These are phyloP conservation scores for Pichia sp. DNA, from an alignment of 1,139 yeast genomes.

Conservation along the genomic window DNA sequence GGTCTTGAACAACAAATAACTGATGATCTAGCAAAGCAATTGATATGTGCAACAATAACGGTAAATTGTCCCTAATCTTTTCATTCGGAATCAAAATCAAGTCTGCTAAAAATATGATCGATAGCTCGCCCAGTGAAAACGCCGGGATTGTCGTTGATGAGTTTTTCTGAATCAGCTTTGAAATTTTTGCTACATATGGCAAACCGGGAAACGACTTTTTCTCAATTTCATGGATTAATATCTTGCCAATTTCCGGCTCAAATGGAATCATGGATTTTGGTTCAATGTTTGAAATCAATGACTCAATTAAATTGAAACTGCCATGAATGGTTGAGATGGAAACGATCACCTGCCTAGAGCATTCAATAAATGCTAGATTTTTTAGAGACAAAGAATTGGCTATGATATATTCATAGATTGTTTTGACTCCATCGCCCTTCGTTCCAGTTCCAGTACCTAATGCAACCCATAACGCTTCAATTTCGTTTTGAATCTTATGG, in stretches of 20 bases:
- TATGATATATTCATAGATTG: constrained; percentile 63
- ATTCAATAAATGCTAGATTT: constrained; percentile 68
- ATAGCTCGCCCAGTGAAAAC: constrained; percentile 81
- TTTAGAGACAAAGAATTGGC: constrained; percentile 62
- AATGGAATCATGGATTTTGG: constrained; percentile 85
- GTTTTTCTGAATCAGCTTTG: constrained; percentile 41
- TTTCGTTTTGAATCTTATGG: constrained; percentile 68
- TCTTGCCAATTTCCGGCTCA: constrained; percentile 13
- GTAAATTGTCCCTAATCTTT: constrained; percentile 47
- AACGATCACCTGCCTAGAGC: constrained; percentile 72
- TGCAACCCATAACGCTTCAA: constrained; percentile 93
- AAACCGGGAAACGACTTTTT: constrained; percentile 22
- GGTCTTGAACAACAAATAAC: constrained; percentile 71
- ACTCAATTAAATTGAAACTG: constrained; percentile 50
- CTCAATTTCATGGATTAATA: constrained; percentile 12
- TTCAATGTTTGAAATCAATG: constrained; percentile 58
- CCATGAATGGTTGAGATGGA: constrained; percentile 61
- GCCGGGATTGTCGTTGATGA: constrained; percentile 52
- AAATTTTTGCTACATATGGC: constrained; percentile 73
- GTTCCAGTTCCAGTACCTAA: constrained; percentile 62
- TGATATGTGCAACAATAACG: constrained; percentile 75
- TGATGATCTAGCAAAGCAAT: constrained; percentile 85
- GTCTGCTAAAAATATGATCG: constrained; percentile 79
- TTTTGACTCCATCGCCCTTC: constrained; percentile 56
- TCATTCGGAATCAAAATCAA: constrained; percentile 56